Evolutionary conservation across 306 rosid species (phyloP).

Genomic region (Comarum palustre): DNA sequence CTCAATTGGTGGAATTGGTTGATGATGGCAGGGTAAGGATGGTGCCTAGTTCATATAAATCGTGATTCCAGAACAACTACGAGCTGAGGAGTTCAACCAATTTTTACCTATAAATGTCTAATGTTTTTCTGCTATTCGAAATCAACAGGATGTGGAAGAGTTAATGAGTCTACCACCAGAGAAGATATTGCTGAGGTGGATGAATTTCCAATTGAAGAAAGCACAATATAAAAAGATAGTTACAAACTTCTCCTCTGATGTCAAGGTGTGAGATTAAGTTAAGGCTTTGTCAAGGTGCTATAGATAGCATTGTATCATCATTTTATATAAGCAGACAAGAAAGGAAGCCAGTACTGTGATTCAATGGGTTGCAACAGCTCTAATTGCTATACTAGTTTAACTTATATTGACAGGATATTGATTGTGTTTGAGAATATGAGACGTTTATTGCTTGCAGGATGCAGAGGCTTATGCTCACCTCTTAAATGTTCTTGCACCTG

Average conservation of each 20-base stretch:
- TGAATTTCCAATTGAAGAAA: slow-evolving; percentile 93
- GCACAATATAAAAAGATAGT: slow-evolving; percentile 70
- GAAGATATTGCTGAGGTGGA: slow-evolving; percentile 89
- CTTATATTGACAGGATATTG: background rate
- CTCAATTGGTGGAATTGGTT: slow-evolving; percentile 91
- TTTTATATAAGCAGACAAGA: background rate
- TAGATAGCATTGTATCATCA: background rate
- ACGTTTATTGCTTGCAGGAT: slow-evolving; percentile 49
- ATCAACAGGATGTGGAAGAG: slow-evolving; percentile 88
- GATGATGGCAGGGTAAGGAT: slow-evolving; percentile 68
- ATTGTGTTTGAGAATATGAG: background rate
- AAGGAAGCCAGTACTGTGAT: background rate
- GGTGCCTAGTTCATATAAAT: slow-evolving; percentile 23
- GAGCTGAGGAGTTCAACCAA: background rate
- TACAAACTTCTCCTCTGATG: slow-evolving; percentile 87
- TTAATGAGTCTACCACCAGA: slow-evolving; percentile 94
- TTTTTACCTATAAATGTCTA: slow-evolving; percentile 5
- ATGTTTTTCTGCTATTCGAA: slow-evolving; percentile 24
- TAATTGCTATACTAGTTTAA: background rate
- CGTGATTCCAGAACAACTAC: background rate
- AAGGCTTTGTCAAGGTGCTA: background rate
- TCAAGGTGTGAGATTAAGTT: slow-evolving; percentile 55
- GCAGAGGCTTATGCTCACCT: slow-evolving; percentile 95
- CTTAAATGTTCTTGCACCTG: slow-evolving; percentile 90
- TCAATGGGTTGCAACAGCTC: background rate